Evolutionary conservation across 352 stramenopile genomes (phyloP), one percentile per base, ranked within the genome.

Genomic region (Achlya hypogyna): DNA sequence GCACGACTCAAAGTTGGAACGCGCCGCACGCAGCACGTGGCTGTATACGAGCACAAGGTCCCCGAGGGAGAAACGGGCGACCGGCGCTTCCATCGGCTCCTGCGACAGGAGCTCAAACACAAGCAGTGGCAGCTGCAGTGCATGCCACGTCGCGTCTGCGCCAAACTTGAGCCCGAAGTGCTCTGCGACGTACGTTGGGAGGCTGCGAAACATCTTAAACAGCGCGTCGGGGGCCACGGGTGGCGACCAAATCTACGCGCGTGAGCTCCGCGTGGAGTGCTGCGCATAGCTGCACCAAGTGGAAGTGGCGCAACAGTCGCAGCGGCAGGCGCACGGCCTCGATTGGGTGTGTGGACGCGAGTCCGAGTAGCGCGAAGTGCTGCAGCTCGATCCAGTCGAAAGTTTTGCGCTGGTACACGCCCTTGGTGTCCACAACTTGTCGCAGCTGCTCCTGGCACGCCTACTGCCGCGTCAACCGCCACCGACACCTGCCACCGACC

Each of bases 271-370:
- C n/a, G 18, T 34, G 22, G 34, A 51, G 0, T 31, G 31, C n/a
- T 18, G n/a, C 28, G 14, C 42, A 28, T 12, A 45, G 53, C 45
- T 47, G 4, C 18, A 87, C 78, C 64, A 88, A 14, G 43, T 87
- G 74, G 29, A 91, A 89, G 64, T 91, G 82, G 4, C 82, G 76
- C 18, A 91, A 54, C 1, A 91, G 68, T 23, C 82, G 75, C 25
- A 71, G 65, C 28, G 75, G 51, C 3, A 88, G 31, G 1, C 32
- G 12, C 45, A 59, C 22, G 12, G n/a, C 42, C 8, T 28, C 23
- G 34, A 25, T 53, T 27, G 59, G 59, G 40, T 65, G 23, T 4
- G 32, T 16, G 10, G 60, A 67, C 16, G 42, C 40, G 5, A 58
- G 23, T 8, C 16, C 45, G 22, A 67, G n/a, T 34, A 67, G 38